Conservation (phyloP, 352 stramenopile genomes). For the Phytophthora rubi region DNA sequence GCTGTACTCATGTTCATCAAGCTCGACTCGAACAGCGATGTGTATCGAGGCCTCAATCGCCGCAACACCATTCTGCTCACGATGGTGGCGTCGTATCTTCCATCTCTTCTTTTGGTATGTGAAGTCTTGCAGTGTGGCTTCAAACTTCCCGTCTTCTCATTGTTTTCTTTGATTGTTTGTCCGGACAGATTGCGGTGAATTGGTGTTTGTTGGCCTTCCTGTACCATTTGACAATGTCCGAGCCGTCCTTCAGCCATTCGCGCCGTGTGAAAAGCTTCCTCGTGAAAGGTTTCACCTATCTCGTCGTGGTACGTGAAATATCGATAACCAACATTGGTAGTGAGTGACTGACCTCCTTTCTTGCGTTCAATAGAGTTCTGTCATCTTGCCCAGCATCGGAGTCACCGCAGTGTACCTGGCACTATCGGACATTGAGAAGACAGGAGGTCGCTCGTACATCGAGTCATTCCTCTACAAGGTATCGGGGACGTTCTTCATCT, state of each 20-base stretch:
- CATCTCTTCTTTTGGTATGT: constrained; percentile 71
- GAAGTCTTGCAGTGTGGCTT: background rate
- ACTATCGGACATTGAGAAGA: constrained; percentile 59
- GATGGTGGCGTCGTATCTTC: constrained; percentile 75
- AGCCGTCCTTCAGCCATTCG: constrained; percentile 73
- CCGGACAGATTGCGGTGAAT: constrained; percentile 71
- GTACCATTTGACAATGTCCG: constrained; percentile 71
- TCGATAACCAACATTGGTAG: background rate
- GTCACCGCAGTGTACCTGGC: constrained; percentile 82
- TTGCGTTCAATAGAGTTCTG: constrained; percentile 54
- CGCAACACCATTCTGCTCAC: constrained; percentile 59
- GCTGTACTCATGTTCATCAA: constrained; percentile 87
- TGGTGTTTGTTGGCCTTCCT: constrained; percentile 77
- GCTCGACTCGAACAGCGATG: constrained; percentile 64
- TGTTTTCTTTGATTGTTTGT: background rate
- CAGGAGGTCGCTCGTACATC: constrained; percentile 62
- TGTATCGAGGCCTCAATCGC: constrained; percentile 60
- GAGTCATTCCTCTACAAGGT: constrained; percentile 87
- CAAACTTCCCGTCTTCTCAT: background rate
- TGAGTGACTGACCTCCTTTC: background rate
- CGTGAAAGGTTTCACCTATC: constrained; percentile 78
- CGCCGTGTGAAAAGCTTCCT: constrained; percentile 73
- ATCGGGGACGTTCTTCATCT: constrained; percentile 88
- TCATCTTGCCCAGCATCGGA: constrained; percentile 81
- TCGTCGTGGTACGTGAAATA: constrained; percentile 63